A percentile compares a stretch with the other conserved stretches of the same genome.
Conservation (phyloP, 1,139 yeast species). For the Debaryomyces sp. region DNA sequence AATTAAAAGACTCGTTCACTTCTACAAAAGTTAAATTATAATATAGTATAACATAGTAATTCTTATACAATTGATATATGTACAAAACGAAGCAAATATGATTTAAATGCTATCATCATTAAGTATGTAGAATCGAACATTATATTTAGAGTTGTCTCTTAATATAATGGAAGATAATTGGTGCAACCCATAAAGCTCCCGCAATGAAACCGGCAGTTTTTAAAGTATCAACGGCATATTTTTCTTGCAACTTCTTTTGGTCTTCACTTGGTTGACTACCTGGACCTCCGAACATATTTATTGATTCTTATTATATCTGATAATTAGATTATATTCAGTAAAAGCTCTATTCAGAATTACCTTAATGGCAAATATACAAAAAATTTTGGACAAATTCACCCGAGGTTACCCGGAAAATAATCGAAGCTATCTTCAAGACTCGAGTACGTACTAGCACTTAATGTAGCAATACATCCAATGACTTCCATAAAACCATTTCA, state of each 20-base stretch:
- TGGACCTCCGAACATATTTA: slow-evolving; percentile 76
- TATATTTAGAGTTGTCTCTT: slow-evolving; percentile 53
- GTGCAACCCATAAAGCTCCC: slow-evolving; percentile 77
- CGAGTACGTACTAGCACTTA: neutral
- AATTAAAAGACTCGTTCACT: neutral
- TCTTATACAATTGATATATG: slow-evolving; percentile 7
- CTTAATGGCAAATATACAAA: slow-evolving; percentile 4
- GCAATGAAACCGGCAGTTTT: slow-evolving; percentile 71
- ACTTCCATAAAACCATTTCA: slow-evolving; percentile 83
- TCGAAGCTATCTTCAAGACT: neutral
- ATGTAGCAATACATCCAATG: slow-evolving; percentile 42
- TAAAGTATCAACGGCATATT: slow-evolving; percentile 67
- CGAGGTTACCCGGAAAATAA: slow-evolving; percentile 1
- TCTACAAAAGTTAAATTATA: slow-evolving; percentile 5
- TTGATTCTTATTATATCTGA: slow-evolving; percentile 1
- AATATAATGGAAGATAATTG: slow-evolving; percentile 62
- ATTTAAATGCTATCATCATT: neutral
- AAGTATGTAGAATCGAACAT: neutral
- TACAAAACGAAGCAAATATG: slow-evolving; percentile 4
- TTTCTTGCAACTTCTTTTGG: slow-evolving; percentile 73
- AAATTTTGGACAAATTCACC: neutral
- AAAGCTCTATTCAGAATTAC: neutral
- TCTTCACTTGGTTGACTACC: slow-evolving; percentile 75
- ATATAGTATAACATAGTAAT: neutral
- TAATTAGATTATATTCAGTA: neutral